These are phyloP conservation scores for Cantharellus anzutake DNA, from an alignment of 768 basidiomycete species.

Conservation along the genomic window DNA sequence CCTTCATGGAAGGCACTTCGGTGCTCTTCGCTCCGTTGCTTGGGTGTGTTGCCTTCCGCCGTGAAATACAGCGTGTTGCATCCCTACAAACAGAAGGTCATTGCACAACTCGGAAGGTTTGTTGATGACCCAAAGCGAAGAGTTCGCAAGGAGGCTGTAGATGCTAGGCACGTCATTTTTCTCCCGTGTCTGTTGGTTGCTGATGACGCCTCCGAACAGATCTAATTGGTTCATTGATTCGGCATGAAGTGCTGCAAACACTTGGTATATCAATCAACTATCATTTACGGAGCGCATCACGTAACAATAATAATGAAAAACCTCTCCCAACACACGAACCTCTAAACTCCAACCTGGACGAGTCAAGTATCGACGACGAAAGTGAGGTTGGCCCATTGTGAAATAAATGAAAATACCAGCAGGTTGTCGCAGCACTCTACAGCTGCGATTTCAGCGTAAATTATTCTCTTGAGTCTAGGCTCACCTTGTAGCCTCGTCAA, in stretches of 20 bases:
- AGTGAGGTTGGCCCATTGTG: slow-evolving; percentile 83
- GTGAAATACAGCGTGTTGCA: slow-evolving; percentile 75
- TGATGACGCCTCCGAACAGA: neutral
- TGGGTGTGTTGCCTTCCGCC: slow-evolving; percentile 51
- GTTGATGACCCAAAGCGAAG: slow-evolving; percentile 78
- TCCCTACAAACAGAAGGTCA: slow-evolving; percentile 49
- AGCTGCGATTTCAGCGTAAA: neutral
- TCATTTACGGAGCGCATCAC: slow-evolving; percentile 23
- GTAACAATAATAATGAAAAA: slow-evolving; percentile 73
- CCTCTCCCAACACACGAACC: slow-evolving; percentile 52
- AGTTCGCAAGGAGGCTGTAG: slow-evolving; percentile 79
- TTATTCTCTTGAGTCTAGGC: neutral
- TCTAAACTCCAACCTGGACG: slow-evolving; percentile 39
- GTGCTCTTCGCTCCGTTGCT: slow-evolving; percentile 49
- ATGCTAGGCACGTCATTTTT: slow-evolving; percentile 33
- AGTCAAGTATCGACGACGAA: slow-evolving; percentile 49
- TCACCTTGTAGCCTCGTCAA: slow-evolving; percentile 55
- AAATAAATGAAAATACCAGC: slow-evolving; percentile 52
- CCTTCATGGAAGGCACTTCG: slow-evolving; percentile 42
- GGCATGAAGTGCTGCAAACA: neutral
- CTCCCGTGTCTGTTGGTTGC: neutral
- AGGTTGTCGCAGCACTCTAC: slow-evolving; percentile 42
- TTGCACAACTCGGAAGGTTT: slow-evolving; percentile 52
- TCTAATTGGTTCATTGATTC: neutral
- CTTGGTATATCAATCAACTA: neutral